Evolutionary conservation across 1,139 yeast genomes (phyloP), one percentile per base, ranked within the genome.

Genomic region (Pichia sp.): DNA sequence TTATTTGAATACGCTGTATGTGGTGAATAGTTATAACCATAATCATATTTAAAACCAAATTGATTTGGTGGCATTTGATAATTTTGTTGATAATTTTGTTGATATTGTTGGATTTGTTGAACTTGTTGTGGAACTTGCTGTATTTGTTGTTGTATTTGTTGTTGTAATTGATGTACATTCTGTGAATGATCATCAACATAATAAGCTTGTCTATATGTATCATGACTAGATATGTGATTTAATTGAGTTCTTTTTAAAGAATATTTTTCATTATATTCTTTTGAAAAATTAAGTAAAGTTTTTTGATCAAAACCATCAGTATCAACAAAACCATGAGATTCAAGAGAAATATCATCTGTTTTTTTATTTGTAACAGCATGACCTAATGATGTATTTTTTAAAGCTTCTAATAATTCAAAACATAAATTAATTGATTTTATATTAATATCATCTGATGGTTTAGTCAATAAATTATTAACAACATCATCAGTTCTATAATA

Each of bases 401-500:
- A 70, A 12, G 87, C 76, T 58, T 70, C 66, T 71, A 81, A 70
- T 40, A 87, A 69, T 36, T 75, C 78, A n/a, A 69, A 69, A n/a
- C 80, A 70, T 28, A 87, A 70, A 22, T 62, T 64, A 1, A 79
- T 55, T 50, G 77, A 73, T 50, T 73, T 73, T 47, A 86, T 69
- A 39, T 69, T 70, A 0, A 69, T 61, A 6, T 75, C 65, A 39
- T 76, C 76, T 7, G 78, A 68, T 0, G 96, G 96, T 32, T 81
- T 69, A 2, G 64, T 60, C 44, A 89, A 66, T 41, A 67, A 68
- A 8, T 82, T 80, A 36, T 69, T 67, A 42, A 78, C 59, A 4
- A 87, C 92, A 59, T 89, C 96, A 37, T 78, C 76, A 0, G 87
- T 82, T 45, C 75, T 71, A 59, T 87, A 89, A 62, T 89, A 89